Conservation (phyloP, 495 filamentous ascomycete species). For the Trichoderma erinaceum region DNA sequence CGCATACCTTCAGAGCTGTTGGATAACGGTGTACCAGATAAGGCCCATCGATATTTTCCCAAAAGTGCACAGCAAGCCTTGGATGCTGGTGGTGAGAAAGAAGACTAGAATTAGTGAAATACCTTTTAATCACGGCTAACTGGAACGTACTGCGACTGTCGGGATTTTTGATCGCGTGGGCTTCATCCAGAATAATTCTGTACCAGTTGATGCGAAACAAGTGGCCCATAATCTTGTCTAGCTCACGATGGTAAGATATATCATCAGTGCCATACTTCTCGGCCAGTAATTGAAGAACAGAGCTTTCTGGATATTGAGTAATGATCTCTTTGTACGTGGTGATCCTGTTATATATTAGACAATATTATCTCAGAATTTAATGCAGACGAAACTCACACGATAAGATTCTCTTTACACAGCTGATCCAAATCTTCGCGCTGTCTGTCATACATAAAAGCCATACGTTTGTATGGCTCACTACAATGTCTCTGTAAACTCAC, state of each 20-base stretch:
- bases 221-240: not conserved
- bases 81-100: constrained; percentile 31
- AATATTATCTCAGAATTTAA: not conserved
- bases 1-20: constrained; percentile 35
- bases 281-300: constrained; percentile 33
- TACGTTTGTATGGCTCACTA: not conserved
- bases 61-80: constrained; percentile 49
- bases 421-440: not conserved
- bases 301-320: constrained; percentile 17
- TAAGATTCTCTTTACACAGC: constrained; percentile 21
- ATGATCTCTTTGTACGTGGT: constrained; percentile 1
- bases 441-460: not conserved
- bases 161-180: constrained; percentile 58
- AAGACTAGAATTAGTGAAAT: not conserved
- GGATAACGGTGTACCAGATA: constrained; percentile 57
- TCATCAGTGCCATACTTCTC: constrained; percentile 26
- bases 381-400: constrained; percentile 2
- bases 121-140: not conserved
- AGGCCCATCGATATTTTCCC: constrained; percentile 50
- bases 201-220: constrained; percentile 48
- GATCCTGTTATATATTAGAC: not conserved
- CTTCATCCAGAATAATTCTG: constrained; percentile 57
- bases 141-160: constrained; percentile 20
- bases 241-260: not conserved
- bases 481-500: constrained; percentile 22